Percentiles rank a stretch among this genome's conserved stretches.
Evolutionary conservation across 495 filamentous ascomycete species (phyloP).

Genomic region (Penicillium egyptiacum): DNA sequence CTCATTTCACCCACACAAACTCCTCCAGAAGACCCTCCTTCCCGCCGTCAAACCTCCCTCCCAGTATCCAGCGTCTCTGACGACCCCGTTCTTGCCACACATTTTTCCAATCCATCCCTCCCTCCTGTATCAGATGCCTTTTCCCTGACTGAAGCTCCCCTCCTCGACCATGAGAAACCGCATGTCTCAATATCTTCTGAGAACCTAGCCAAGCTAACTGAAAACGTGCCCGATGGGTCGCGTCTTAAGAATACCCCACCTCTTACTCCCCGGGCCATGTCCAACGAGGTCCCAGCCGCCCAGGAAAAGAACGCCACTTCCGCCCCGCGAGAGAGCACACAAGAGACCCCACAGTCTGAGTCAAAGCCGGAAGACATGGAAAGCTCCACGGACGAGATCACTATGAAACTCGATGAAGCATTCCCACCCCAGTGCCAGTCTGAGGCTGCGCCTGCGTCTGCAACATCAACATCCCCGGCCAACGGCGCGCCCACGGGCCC

Average conservation of each 20-base stretch:
- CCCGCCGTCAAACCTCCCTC: constrained; percentile 53
- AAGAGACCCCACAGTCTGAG: constrained; percentile 19
- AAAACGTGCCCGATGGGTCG: constrained; percentile 59
- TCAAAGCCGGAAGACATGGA: constrained; percentile 28
- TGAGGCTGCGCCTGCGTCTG: not conserved
- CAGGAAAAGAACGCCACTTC: constrained; percentile 39
- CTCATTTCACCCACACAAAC: constrained; percentile 35
- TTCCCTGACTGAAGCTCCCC: constrained; percentile 53
- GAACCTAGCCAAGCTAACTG: constrained; percentile 85
- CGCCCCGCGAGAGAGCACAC: constrained; percentile 27
- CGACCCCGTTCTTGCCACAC: constrained; percentile 65
- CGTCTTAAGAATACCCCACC: constrained; percentile 83
- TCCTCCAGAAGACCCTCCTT: constrained; percentile 35
- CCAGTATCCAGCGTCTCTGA: constrained; percentile 68
- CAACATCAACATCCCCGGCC: constrained; percentile 33
- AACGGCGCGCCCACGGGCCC: constrained; percentile 64
- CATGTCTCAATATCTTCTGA: constrained; percentile 57
- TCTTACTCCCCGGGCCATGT: constrained; percentile 82
- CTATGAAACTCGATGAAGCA: constrained; percentile 47
- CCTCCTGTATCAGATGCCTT: constrained; percentile 55
- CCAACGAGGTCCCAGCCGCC: constrained; percentile 54
- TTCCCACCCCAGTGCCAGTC: constrained; percentile 31
- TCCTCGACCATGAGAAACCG: constrained; percentile 52
- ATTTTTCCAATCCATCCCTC: constrained; percentile 73
- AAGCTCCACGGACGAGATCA: constrained; percentile 40